phyloP scores from a whole-genome alignment of 306 rosid genomes.

The Cucurbita moschata region DNA sequence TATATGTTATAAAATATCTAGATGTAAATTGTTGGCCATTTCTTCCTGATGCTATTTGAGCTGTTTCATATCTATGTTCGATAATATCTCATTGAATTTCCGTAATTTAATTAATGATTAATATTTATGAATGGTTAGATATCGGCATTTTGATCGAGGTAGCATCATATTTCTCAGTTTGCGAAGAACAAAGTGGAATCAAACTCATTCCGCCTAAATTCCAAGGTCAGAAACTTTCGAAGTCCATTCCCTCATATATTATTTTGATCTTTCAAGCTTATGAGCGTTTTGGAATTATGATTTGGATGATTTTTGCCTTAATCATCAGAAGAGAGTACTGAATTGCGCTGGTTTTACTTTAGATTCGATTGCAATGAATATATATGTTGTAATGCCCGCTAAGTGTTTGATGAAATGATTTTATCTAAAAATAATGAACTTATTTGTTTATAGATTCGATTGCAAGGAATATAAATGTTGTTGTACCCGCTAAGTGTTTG shows the following conservation, averaged over 20 bases:
- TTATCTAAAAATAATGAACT: not conserved
- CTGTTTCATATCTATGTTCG: not conserved
- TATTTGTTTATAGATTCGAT: not conserved
- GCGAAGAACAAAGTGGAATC: conserved; percentile 63
- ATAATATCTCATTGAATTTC: not conserved
- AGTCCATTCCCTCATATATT: not conserved
- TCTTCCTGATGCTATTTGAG: not conserved
- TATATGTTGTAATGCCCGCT: no score
- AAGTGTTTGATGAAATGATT: not conserved
- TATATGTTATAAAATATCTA: no score
- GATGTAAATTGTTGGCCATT: not conserved
- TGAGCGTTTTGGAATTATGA: not conserved
- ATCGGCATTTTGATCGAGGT: conserved; percentile 64
- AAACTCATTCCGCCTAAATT: conserved; percentile 58
- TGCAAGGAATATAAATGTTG: not conserved
- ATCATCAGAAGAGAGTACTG: no score
- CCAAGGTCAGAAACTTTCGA: conserved; percentile 34
- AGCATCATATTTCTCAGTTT: not conserved
- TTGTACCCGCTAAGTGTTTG: not conserved
- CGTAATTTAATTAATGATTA: not conserved
- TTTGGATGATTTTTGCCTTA: no score
- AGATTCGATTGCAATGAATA: no score
- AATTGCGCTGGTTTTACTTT: no score
- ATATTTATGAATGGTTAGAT: conserved; percentile 14
- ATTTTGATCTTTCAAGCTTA: not conserved